Evolutionary conservation across 805 yeast genomes (phyloP), one percentile per base, ranked within the genome.

Genomic region (Lipomyces starkeyi): DNA sequence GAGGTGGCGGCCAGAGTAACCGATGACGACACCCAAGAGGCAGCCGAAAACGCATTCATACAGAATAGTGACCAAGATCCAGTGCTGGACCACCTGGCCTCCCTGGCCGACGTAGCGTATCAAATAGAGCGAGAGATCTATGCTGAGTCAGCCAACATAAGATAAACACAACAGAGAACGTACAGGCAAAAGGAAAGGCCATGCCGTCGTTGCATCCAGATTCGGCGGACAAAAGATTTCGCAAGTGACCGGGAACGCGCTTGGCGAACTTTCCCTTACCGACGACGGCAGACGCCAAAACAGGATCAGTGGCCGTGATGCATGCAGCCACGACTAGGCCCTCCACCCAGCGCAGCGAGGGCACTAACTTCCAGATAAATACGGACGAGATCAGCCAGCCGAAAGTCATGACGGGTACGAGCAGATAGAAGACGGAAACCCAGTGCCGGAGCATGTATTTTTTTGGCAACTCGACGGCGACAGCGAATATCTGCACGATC

Each of bases 281-380:
- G 11, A 93, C 97, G 52, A 93, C 97, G 2, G 97, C 97, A 20
- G 97, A 95, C 1, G 97, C 97, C 75, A 93, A 83, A 55, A 93
- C 95, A 6, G 98, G 98, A 79, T 93, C 98, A 0, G 98, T 93
- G 1, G 97, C 97, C 0, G 97, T 93, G 58, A 93, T 88, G 77
- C 97, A 92, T 1, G 97, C 97, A 40, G 93, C 85, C 1, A 93
- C 87, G 59, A 89, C 83, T 47, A 93, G 83, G 2, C 91, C 88
- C 61, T 88, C 91, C 25, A 90, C 78, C 80, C 93, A 91, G 64
- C 85, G 81, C 66, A 93, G 82, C 8, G 88, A 85, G 0, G 95
- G 94, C 47, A 93, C 87, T 37, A 93, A 80, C 29, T 84, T 83
- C 90, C 93, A 93, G 54, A 91, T 84, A 74, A 91, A 91, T 1